Base-by-base conservation (phyloP, 306 rosid genomes). In the Castanea mollissima region DNA sequence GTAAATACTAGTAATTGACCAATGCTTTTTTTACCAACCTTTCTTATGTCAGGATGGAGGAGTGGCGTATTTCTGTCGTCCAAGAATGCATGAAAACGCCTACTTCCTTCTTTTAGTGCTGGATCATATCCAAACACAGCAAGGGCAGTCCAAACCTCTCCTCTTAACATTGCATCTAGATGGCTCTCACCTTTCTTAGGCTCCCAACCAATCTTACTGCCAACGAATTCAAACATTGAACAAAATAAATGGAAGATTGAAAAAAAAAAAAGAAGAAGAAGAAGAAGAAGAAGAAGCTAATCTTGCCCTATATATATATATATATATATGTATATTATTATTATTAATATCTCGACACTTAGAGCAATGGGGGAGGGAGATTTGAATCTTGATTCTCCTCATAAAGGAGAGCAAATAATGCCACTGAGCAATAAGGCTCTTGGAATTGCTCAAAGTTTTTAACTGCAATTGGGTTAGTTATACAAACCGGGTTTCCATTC, bases 141-240 rank as follows among this genome's bases (percentile, higher is more conserved):
- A 75, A 95, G 98, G 72, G 91, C 92, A 67, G 91, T 80, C 94
- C 92, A 89, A 85, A 95, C 34, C 81, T 92, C 97, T 84, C 99
- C 99, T 81, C 99, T 92, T 88, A 92, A 85, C 99, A 92, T 87
- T 29, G 97, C 91, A 86, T 95, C 94, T 64, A 91, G 85, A 84
- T 88, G 88, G 83, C 82, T 78, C 83, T 88, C 89, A 1, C 82
- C 82, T 14, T 84, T 85, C 83, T 90, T 92, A 58, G 99, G 89
- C 12, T 94, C 95, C 99, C 99, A 94, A 72, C 99, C 97, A 80
- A 94, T 93, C 88, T 78, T 92, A 87, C 99, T 94, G 85, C 60
- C 80, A 71, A 70, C 12, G 62, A 63, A 84, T 79, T 59, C 34
- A 55, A 46, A 70, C 21, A 77, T 32, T 56, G 15, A 18, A 52